A percentile compares a stretch with the other conserved stretches of the same genome.
These are phyloP conservation scores for Massariosphaeria phaeospora DNA, from an alignment of 495 filamentous ascomycete genomes.

Conservation along the genomic window DNA sequence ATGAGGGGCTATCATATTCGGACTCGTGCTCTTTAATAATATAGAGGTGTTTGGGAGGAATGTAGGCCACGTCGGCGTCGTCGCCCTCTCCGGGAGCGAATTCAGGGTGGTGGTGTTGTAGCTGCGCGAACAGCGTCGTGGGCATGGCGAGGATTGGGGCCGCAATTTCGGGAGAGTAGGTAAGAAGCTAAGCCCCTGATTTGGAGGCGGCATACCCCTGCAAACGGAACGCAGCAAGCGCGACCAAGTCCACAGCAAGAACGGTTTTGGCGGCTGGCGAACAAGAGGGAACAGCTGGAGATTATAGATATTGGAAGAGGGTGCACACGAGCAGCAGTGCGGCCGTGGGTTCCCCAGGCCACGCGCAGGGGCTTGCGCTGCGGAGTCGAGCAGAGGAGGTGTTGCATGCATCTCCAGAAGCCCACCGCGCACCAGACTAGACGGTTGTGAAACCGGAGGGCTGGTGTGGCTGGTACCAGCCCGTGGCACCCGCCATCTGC, in stretches of 20 bases:
- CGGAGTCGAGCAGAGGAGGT: constrained; percentile 17
- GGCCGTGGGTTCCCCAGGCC: neutral
- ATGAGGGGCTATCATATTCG: constrained; percentile 20
- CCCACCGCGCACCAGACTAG: constrained; percentile 20
- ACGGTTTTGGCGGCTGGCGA: too few relatives aligned
- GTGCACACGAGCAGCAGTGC: neutral
- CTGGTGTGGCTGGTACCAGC: constrained; percentile 27
- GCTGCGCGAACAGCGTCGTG: constrained; percentile 21
- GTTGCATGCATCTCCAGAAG: constrained; percentile 16
- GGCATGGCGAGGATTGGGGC: constrained; percentile 20
- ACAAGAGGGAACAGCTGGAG: neutral
- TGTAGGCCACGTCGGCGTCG: constrained; percentile 7
- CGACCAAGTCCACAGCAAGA: too few relatives aligned
- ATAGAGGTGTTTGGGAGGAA: constrained; percentile 9
- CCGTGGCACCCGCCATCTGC: neutral
- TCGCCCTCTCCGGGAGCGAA: constrained; percentile 2
- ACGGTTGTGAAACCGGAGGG: constrained; percentile 29
- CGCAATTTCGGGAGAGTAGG: constrained; percentile 25
- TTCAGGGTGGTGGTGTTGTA: constrained; percentile 15
- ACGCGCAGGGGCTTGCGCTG: neutral
- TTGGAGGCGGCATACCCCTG: constrained; percentile 14
- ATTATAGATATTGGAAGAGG: neutral
- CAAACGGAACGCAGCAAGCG: constrained; percentile 16
- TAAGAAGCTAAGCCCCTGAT: constrained; percentile 27
- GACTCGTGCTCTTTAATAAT: constrained; percentile 29